phyloP scores from a whole-genome alignment of 805 yeast species.

The Candida vaughaniae region DNA sequence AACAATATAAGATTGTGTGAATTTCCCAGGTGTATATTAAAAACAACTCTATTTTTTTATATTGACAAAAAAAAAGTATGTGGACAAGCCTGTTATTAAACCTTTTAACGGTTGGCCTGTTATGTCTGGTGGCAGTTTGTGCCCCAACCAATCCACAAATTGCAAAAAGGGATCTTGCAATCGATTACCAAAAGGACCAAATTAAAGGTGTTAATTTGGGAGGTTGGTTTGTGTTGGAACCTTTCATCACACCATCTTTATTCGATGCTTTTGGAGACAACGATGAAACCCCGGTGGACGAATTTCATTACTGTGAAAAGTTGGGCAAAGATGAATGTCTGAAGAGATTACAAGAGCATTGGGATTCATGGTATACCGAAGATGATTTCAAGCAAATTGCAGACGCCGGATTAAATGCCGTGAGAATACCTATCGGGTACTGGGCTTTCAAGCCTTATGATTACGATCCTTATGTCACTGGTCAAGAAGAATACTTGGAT shows the following conservation, averaged over 20 bases:
- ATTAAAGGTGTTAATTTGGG: constrained; percentile 78
- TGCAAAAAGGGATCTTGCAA: constrained; percentile 8
- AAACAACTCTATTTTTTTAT: no score
- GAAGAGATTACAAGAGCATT: constrained; percentile 59
- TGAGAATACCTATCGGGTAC: constrained; percentile 90
- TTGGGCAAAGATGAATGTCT: constrained; percentile 63
- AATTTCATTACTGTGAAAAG: constrained; percentile 61
- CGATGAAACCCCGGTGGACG: constrained; percentile 70
- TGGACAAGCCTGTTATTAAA: background rate
- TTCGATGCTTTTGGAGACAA: constrained; percentile 48
- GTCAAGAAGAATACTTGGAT: constrained; percentile 73
- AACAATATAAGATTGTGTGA: background rate
- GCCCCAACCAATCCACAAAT: background rate
- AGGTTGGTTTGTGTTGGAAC: constrained; percentile 88
- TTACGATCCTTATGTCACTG: constrained; percentile 83
- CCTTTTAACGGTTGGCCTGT: background rate
- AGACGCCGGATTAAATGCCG: constrained; percentile 70
- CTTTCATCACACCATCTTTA: constrained; percentile 79
- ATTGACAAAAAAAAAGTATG: no score
- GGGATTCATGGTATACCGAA: constrained; percentile 77
- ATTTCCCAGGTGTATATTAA: no score
- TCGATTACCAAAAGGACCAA: constrained; percentile 36
- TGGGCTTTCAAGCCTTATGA: constrained; percentile 76
- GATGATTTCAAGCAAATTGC: constrained; percentile 63
- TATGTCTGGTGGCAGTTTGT: background rate